Evolutionary conservation across 2,329 filamentous ascomycete genomes (phyloP).

Genomic region (Parafenestella ontariensis): DNA sequence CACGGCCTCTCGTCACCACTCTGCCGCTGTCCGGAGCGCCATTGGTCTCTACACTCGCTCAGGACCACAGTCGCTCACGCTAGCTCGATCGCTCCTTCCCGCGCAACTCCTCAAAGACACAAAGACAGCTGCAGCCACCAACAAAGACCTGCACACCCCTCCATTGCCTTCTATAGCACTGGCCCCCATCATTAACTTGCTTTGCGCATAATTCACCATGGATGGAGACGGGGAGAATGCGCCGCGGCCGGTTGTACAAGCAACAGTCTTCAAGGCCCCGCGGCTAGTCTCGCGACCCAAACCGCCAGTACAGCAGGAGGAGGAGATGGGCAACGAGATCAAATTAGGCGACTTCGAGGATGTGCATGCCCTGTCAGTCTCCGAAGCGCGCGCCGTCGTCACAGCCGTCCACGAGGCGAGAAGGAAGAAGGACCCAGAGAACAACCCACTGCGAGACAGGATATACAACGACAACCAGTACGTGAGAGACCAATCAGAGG

Average conservation of each 20-base stretch:
- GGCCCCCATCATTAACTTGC: background rate
- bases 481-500: constrained; percentile 20
- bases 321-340: constrained; percentile 82
- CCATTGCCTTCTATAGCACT: background rate
- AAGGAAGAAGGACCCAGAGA: constrained; percentile 67
- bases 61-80: constrained; percentile 1
- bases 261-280: constrained; percentile 41
- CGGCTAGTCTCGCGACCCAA: constrained; percentile 55
- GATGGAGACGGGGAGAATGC: constrained; percentile 36
- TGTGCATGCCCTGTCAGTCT: constrained; percentile 89
- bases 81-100: background rate
- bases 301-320: constrained; percentile 75
- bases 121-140: background rate
- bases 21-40: background rate
- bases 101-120: background rate
- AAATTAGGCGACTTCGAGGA: constrained; percentile 93
- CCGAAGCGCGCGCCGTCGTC: constrained; percentile 89
- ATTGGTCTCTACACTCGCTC: background rate
- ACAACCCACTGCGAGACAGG: constrained; percentile 81
- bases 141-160: constrained; percentile 4
- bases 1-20: background rate
- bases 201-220: constrained; percentile 27
- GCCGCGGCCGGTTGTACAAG: constrained; percentile 19
- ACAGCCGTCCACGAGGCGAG: constrained; percentile 86
- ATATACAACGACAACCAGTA: constrained; percentile 62